These are phyloP conservation scores for Inga laurina DNA, from an alignment of 306 rosid genomes.

Conservation along the genomic window DNA sequence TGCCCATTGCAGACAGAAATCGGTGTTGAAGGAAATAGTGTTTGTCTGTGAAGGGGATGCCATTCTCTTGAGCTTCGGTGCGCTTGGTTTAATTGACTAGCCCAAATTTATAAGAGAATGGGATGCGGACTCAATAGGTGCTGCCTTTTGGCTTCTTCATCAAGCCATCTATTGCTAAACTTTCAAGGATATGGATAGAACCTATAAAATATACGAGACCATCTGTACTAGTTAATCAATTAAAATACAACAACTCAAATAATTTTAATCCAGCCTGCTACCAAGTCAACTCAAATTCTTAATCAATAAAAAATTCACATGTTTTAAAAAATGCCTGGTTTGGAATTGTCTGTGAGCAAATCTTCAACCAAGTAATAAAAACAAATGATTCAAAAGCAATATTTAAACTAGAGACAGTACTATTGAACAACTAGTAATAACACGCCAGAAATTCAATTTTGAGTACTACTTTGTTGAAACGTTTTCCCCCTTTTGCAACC, in stretches of 20 bases:
- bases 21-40: neutral
- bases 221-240: no score
- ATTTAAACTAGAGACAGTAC: neutral
- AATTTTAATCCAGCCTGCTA: no score
- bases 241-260: no score
- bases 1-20: slow-evolving; percentile 19
- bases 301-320: no score
- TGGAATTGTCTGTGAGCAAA: no score
- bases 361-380: no score
- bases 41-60: neutral
- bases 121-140: neutral
- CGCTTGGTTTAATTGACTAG: neutral
- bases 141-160: neutral
- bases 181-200: neutral
- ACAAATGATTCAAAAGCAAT: no score
- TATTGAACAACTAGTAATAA: neutral
- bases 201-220: no score
- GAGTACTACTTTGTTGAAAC: neutral
- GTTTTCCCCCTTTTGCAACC: neutral
- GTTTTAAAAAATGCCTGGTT: no score
- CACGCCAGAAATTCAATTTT: neutral
- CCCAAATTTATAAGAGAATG: neutral
- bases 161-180: neutral
- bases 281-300: no score
- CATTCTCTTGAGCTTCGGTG: neutral